Conservation (phyloP, 495 filamentous ascomycete species). For the Astrothelium macrocarpum region DNA sequence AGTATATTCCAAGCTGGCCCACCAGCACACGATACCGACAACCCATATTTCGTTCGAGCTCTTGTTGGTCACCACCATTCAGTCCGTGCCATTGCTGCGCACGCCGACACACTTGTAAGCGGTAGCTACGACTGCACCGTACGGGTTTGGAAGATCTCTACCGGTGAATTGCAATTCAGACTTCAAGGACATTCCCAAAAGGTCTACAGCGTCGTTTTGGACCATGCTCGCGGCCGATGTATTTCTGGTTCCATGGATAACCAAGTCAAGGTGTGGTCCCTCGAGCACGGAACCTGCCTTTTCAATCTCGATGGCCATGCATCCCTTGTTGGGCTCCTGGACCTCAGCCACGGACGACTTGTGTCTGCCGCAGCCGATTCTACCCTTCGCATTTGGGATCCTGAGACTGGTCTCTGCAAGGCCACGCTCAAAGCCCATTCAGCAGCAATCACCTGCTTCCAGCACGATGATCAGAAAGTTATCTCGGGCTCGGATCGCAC, state of each 20-base stretch:
- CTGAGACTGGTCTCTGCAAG: conserved; percentile 83
- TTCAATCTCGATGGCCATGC: conserved; percentile 90
- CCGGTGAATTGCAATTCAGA: conserved; percentile 80
- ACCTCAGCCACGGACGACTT: conserved; percentile 75
- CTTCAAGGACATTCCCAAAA: conserved; percentile 84
- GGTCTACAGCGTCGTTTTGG: conserved; percentile 94
- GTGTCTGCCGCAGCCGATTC: conserved; percentile 95
- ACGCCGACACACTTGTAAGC: conserved; percentile 94
- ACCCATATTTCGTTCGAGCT: conserved; percentile 86
- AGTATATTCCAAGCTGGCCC: conserved; percentile 67
- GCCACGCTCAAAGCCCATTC: conserved; percentile 84
- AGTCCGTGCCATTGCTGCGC: conserved; percentile 93
- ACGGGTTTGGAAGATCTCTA: conserved; percentile 95
- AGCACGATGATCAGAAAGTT: conserved; percentile 94
- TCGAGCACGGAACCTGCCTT: conserved; percentile 76
- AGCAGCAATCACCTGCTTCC: conserved; percentile 97
- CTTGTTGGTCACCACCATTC: conserved; percentile 85
- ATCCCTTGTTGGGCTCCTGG: conserved; percentile 86
- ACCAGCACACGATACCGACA: conserved; percentile 69
- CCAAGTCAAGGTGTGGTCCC: conserved; percentile 93
- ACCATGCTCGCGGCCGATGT: conserved; percentile 84
- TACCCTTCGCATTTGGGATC: conserved; percentile 95
- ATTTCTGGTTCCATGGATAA: conserved; percentile 99
- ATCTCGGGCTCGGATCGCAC: conserved; percentile 93
- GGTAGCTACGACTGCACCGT: conserved; percentile 97